Evolutionary conservation across 306 rosid species (phyloP), one percentile per base, ranked within the genome.

Genomic region (Cucurbita argyrosperma): DNA sequence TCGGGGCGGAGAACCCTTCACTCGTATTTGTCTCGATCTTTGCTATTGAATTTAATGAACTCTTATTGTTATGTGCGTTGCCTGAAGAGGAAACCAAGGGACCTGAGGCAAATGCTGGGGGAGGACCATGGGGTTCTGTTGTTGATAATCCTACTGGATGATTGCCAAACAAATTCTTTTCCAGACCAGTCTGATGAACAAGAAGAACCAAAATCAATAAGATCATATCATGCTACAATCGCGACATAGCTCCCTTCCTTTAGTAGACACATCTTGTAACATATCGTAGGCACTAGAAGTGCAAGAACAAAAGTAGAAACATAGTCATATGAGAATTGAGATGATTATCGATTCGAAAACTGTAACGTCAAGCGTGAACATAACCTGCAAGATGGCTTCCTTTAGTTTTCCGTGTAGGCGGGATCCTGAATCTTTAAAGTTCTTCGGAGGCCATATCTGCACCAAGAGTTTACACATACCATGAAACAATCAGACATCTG

Each of bases 381-480:
- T 83, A 63, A 85, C 99, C 97, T 87, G 96, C 89, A 89, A 78
- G 59, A 95, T 88, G 77, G 88, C 96, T 91, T 91, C 99, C 92
- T 89, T 95, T 84, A 95, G 83, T 84, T 78, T 87, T 75, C 96
- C 86, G 76, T 91, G 96, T 70, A 95, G 85, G 52, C 87, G 83
- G 42, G 99, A 95, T 76, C 91, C 99, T 23, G 96, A 95, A 79
- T 95, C 99, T 80, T 91, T 91, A 81, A 95, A 89, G 72, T 81
- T 91, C 83, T 91, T 89, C 74, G 99, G 99, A 76, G 99, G 99
- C 99, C 99, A 95, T 84, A 95, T 89, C 99, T 95, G 85, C 84
- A 84, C 46, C 76, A 72, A 81, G 57, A 79, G 37, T 50, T 9
- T 46, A 65, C 63, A 42, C 38, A 10, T 30, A 69, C 61, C 66